phyloP scores from a whole-genome alignment of 352 stramenopile species.

The Pythium monospermum region DNA sequence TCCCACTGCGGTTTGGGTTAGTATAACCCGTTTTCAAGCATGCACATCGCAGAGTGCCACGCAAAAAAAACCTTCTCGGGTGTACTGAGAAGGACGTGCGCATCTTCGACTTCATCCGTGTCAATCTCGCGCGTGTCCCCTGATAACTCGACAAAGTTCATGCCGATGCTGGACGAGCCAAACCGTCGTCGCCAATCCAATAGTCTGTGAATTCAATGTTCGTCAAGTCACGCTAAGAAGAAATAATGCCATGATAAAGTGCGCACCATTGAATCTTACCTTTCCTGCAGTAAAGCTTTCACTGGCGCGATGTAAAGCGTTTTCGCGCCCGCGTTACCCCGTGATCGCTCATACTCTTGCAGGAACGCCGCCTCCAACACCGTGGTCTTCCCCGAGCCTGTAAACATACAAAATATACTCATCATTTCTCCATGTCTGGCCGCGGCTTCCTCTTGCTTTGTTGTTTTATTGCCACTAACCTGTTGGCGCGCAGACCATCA shows the following conservation, averaged over 20 bases:
- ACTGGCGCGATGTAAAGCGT: conserved; percentile 41
- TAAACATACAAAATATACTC: not conserved
- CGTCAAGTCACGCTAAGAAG: not conserved
- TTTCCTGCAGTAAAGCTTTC: conserved; percentile 42
- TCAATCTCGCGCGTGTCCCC: conserved; percentile 12
- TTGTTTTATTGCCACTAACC: conserved; percentile 14
- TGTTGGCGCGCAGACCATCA: conserved; percentile 42
- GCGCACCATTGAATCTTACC: conserved; percentile 14
- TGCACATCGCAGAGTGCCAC: not conserved
- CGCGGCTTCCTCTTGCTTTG: not conserved
- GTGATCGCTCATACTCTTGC: conserved; percentile 19
- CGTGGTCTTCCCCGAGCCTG: conserved; percentile 43
- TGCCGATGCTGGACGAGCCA: conserved; percentile 19
- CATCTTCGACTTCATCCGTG: conserved; percentile 10
- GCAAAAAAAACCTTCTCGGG: conserved; percentile 35
- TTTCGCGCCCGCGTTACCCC: conserved; percentile 15
- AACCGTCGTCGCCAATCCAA: conserved; percentile 36
- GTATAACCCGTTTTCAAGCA: not conserved
- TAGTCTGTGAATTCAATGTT: conserved; percentile 14
- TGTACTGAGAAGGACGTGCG: conserved; percentile 35
- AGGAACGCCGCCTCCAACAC: conserved; percentile 47
- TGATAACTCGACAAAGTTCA: conserved; percentile 38
- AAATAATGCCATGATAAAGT: not conserved
- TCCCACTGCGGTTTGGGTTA: conserved; percentile 30
- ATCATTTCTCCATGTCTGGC: not conserved